phyloP scores from a whole-genome alignment of 2,329 filamentous ascomycete species.

The Paradendryphiella salina region DNA sequence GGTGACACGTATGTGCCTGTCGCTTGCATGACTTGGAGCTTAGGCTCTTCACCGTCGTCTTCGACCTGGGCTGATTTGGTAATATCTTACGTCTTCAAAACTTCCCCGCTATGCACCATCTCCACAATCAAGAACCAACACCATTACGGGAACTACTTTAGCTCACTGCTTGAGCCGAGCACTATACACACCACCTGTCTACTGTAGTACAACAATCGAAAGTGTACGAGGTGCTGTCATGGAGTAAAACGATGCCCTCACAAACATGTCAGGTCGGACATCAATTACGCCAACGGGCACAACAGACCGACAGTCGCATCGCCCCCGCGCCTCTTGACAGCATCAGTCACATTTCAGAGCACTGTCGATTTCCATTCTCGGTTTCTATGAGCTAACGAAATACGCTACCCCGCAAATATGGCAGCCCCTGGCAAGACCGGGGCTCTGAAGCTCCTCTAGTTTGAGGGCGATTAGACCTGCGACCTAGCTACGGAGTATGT shows the following conservation, averaged over 20 bases:
- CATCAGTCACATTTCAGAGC: constrained; percentile 2
- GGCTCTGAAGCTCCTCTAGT: constrained; percentile 14
- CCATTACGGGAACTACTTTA: constrained; percentile 40
- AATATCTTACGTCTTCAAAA: constrained; percentile 46
- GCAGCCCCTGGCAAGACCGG: constrained; percentile 19
- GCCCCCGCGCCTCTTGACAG: constrained; percentile 3
- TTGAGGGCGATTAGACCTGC: constrained; percentile 17
- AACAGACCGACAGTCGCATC: constrained; percentile 2
- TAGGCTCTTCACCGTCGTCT: constrained; percentile 25
- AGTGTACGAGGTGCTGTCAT: background rate
- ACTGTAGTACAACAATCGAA: background rate
- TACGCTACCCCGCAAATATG: constrained; percentile 43
- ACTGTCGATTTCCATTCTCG: constrained; percentile 13
- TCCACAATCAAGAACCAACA: constrained; percentile 25
- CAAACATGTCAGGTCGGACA: background rate
- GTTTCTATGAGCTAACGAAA: constrained; percentile 37
- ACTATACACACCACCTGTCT: constrained; percentile 9
- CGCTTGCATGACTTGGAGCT: constrained; percentile 26
- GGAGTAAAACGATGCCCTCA: constrained; percentile 1
- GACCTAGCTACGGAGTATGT: constrained; percentile 6
- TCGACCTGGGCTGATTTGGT: constrained; percentile 26
- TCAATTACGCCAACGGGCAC: background rate
- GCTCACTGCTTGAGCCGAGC: constrained; percentile 30
- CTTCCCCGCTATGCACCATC: constrained; percentile 42
- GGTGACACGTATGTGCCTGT: constrained; percentile 25